Conservation (phyloP, 148 eudicot genomes). For the Silene latifolia region DNA sequence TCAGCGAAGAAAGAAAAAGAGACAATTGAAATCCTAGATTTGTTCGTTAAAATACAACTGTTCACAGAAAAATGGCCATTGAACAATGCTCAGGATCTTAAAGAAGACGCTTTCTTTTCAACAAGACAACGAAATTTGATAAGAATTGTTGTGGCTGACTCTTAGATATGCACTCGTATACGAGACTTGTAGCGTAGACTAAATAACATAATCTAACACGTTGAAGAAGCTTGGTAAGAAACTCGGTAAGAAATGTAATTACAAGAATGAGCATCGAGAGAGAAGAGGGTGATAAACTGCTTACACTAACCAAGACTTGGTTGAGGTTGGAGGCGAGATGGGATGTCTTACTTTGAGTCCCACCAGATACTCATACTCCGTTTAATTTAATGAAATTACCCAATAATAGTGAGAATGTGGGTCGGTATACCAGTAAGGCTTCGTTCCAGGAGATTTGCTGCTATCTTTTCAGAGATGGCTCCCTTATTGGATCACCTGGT, state of each 20-base stretch:
- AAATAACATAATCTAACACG: conserved; percentile 10
- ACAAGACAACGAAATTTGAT: background rate
- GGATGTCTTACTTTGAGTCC: background rate
- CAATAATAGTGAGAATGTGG: background rate
- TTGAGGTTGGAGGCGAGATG: background rate
- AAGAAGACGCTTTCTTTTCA: background rate
- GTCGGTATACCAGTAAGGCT: background rate
- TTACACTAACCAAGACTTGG: background rate
- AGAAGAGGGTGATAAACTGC: background rate
- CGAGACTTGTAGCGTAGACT: background rate
- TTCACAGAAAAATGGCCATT: background rate
- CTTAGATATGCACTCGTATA: background rate
- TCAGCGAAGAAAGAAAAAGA: background rate
- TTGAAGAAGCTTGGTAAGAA: conserved; percentile 1
- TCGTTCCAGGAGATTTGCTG: conserved; percentile 1
- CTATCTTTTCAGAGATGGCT: conserved; percentile 2
- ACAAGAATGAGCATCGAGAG: background rate
- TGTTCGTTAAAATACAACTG: background rate
- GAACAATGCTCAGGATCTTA: background rate
- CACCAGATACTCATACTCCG: conserved; percentile 15
- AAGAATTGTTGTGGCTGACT: background rate
- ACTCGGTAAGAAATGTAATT: background rate
- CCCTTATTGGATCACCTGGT: conserved; percentile 15
- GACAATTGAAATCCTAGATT: background rate
- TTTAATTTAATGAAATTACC: background rate